A percentile compares a stretch with the other conserved stretches of the same genome.
phyloP scores from a whole-genome alignment of 768 basidiomycete genomes.

The Leccinum broughii region DNA sequence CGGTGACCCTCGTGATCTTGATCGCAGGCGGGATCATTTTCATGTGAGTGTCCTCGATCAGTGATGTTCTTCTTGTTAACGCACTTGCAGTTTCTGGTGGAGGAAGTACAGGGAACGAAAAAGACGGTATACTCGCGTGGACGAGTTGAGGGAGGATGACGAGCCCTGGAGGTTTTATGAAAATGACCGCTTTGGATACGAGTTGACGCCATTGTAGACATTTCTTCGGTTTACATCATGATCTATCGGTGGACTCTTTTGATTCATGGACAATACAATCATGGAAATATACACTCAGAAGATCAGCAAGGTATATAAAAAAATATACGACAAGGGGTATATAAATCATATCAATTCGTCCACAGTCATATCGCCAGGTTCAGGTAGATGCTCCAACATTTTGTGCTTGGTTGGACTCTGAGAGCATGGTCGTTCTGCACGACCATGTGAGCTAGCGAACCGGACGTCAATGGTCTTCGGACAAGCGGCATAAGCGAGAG shows the following conservation, averaged over 20 bases:
- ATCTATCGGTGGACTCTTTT: no score
- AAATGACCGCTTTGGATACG: slow-evolving; percentile 12
- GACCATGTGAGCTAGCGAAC: no score
- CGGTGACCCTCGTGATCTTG: no score
- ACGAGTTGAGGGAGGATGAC: slow-evolving; percentile 29
- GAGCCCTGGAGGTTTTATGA: slow-evolving; percentile 34
- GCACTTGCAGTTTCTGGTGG: slow-evolving; percentile 30
- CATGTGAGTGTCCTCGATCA: no score
- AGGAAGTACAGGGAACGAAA: slow-evolving; percentile 23
- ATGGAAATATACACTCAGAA: neutral
- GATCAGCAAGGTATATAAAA: slow-evolving; percentile 16
- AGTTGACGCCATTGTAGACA: slow-evolving; percentile 9
- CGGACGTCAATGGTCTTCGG: no score
- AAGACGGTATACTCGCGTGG: slow-evolving; percentile 23
- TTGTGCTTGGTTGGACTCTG: slow-evolving; percentile 17
- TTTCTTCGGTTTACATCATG: neutral
- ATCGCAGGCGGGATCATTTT: no score
- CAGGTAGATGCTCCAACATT: slow-evolving; percentile 36
- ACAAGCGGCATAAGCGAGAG: no score
- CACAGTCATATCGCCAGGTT: slow-evolving; percentile 51
- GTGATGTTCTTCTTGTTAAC: neutral
- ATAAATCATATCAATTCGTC: slow-evolving; percentile 42
- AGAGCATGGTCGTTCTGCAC: neutral
- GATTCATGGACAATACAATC: neutral
- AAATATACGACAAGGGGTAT: slow-evolving; percentile 4